Percentiles rank a stretch among this genome's conserved stretches.
These are phyloP conservation scores for Dothidotthia symphoricarpi DNA, from an alignment of 2,329 filamentous ascomycete genomes.

Conservation along the genomic window DNA sequence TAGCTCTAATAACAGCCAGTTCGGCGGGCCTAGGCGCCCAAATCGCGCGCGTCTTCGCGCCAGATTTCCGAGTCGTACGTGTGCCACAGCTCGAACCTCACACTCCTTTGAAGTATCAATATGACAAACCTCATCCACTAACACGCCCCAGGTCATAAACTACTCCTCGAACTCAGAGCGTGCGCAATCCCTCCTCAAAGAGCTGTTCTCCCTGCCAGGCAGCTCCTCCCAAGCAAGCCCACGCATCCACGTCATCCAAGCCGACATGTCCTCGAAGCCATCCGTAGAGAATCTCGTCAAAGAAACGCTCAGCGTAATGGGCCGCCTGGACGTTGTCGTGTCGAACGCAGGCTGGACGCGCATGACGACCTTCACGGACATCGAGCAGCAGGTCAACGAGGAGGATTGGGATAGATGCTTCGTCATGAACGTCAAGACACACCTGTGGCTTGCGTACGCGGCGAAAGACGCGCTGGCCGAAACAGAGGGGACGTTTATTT, in stretches of 20 bases:
- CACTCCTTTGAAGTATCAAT: background rate
- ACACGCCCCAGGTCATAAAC: constrained; percentile 45
- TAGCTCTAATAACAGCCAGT: constrained; percentile 50
- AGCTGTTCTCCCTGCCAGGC: constrained; percentile 42
- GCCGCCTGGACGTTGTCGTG: constrained; percentile 50
- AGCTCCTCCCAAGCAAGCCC: constrained; percentile 29
- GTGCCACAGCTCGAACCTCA: background rate
- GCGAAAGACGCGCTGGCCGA: constrained; percentile 59
- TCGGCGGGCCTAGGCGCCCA: constrained; percentile 52
- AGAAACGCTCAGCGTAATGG: constrained; percentile 48
- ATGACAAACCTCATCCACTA: background rate
- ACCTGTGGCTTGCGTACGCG: constrained; percentile 54
- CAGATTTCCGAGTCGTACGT: constrained; percentile 48
- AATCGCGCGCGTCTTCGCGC: constrained; percentile 48
- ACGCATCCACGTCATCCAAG: constrained; percentile 47
- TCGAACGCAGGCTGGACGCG: constrained; percentile 62
- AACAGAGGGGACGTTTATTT: constrained; percentile 62
- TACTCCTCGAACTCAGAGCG: constrained; percentile 48
- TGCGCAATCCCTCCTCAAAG: constrained; percentile 43
- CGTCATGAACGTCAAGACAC: constrained; percentile 59
- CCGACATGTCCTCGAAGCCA: constrained; percentile 46
- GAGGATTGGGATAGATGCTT: constrained; percentile 67
- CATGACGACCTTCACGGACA: constrained; percentile 57
- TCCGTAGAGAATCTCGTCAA: constrained; percentile 46
- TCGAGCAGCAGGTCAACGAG: constrained; percentile 58